Conservation (phyloP, 176 grass and related monocot genomes). For the Carex littledalei region DNA sequence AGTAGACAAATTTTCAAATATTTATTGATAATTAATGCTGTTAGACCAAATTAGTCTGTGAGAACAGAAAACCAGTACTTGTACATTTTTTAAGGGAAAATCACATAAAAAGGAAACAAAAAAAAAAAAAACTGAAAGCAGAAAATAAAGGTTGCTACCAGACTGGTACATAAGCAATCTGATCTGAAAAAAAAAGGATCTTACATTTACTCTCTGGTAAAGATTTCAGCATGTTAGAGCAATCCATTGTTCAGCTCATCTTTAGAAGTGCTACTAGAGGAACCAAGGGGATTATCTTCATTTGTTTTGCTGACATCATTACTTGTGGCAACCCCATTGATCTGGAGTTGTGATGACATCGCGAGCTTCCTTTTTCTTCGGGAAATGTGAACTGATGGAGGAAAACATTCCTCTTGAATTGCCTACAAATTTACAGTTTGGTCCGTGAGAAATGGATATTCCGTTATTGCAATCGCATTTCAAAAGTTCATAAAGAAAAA, state of each 20-base stretch:
- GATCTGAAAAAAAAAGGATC: neutral
- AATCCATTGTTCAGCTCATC: constrained; percentile 4
- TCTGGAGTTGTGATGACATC: constrained; percentile 17
- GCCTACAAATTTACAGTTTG: constrained; percentile 36
- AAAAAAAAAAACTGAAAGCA: neutral
- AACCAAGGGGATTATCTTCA: constrained; percentile 19
- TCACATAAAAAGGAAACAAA: neutral
- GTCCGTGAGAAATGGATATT: neutral
- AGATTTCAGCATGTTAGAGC: neutral
- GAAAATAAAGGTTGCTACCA: neutral
- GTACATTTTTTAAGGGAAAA: neutral
- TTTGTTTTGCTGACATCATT: constrained; percentile 24
- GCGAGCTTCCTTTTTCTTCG: constrained; percentile 44
- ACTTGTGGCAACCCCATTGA: constrained; percentile 23
- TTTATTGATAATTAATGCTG: neutral
- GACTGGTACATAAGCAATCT: neutral
- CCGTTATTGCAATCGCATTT: neutral
- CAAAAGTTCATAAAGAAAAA: neutral
- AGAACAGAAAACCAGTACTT: too few relatives aligned
- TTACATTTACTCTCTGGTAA: constrained; percentile 37
- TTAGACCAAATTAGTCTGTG: neutral
- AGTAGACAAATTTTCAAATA: neutral
- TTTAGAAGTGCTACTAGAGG: constrained; percentile 16
- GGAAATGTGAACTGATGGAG: constrained; percentile 66
- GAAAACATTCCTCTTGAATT: constrained; percentile 77